Conservation (phyloP, 768 basidiomycete species). For the Hemileccinum rubropunctum region DNA sequence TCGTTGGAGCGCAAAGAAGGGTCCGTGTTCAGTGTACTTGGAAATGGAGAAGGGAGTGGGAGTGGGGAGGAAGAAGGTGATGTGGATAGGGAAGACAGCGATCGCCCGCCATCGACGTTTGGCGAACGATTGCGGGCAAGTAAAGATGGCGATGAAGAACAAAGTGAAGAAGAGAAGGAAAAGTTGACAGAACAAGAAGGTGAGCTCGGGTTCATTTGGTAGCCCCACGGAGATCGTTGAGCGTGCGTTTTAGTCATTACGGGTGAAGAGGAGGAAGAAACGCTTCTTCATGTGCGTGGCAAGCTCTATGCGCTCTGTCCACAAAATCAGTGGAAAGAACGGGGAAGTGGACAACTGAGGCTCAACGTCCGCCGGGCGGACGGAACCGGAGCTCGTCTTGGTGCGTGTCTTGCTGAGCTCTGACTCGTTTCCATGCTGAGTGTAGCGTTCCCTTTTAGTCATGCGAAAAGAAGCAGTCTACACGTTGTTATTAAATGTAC, state of each 20-base stretch:
- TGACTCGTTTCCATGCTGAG: conserved; percentile 6
- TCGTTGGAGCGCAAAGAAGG: conserved; percentile 41
- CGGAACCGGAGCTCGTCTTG: conserved; percentile 65
- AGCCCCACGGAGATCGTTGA: background rate
- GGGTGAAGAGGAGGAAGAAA: conserved; percentile 82
- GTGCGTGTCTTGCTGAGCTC: conserved; percentile 32
- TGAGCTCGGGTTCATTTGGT: conserved; percentile 27
- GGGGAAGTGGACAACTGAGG: conserved; percentile 68
- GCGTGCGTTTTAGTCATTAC: conserved; percentile 50
- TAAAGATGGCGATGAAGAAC: conserved; percentile 56
- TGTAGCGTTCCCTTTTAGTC: conserved; percentile 40
- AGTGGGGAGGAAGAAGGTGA: conserved; percentile 46
- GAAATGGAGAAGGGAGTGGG: conserved; percentile 37
- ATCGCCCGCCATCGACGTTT: conserved; percentile 43
- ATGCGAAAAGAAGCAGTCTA: conserved; percentile 87
- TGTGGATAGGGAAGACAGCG: conserved; percentile 28
- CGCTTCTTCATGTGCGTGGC: conserved; percentile 71
- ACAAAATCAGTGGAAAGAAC: conserved; percentile 72
- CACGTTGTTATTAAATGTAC: conserved; percentile 68
- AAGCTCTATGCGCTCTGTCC: conserved; percentile 64
- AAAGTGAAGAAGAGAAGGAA: conserved; percentile 39
- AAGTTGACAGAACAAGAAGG: conserved; percentile 68
- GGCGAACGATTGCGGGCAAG: conserved; percentile 65
- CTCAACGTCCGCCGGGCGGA: conserved; percentile 65
- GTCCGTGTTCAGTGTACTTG: conserved; percentile 27